Evolutionary conservation across 345 rosid species (phyloP).

Genomic region (Eucalyptus decipiens): DNA sequence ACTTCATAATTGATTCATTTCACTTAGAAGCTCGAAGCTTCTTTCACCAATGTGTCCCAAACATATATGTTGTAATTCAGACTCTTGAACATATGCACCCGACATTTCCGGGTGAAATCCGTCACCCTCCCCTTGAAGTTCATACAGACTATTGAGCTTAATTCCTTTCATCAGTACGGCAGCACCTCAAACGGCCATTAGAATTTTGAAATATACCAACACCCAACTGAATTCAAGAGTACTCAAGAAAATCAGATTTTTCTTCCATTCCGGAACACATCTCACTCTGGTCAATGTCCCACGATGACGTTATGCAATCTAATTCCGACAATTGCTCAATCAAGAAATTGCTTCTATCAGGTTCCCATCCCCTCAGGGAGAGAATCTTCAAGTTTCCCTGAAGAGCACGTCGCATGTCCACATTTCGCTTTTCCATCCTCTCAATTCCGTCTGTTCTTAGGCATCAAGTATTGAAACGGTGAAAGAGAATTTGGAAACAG

Average conservation of each 20-base stretch:
- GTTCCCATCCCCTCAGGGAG: not conserved
- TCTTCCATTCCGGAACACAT: not conserved
- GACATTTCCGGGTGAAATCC: not conserved
- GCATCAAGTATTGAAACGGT: not conserved
- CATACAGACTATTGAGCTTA: not conserved
- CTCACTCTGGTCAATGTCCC: not conserved
- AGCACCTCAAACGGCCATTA: not conserved
- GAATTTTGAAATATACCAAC: not conserved
- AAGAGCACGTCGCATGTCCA: not conserved
- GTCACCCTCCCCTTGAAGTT: not conserved
- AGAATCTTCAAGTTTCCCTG: not conserved
- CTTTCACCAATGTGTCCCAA: not conserved
- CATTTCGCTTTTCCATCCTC: not conserved
- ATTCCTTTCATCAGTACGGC: not conserved
- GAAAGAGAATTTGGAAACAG: not conserved
- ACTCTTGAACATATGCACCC: not conserved
- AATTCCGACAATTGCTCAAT: not conserved
- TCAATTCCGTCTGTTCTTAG: not conserved
- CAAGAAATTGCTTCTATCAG: not conserved
- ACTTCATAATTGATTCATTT: not conserved
- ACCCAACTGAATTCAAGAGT: not conserved
- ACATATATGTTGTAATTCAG: not conserved
- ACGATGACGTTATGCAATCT: not conserved
- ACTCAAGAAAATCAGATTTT: not conserved
- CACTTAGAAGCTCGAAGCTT: not conserved